These are phyloP conservation scores for Diplodia mutila DNA, from an alignment of 2,329 filamentous ascomycete species.

Conservation along the genomic window DNA sequence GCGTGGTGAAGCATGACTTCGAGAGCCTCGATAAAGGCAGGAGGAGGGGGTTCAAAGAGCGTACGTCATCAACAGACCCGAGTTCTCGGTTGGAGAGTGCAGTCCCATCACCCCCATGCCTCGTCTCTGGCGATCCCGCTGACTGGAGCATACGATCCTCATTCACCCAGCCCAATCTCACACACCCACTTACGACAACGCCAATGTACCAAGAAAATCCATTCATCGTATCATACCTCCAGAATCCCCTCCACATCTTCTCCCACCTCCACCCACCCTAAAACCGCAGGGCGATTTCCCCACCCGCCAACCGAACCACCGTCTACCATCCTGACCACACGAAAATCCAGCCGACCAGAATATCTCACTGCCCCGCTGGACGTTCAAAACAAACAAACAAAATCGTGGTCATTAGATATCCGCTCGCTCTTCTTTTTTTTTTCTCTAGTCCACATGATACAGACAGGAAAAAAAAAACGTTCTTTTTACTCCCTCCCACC, in stretches of 20 bases:
- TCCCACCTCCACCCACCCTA: background rate
- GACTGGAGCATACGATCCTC: background rate
- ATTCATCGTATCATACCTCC: slow-evolving; percentile 1
- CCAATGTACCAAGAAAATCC: background rate
- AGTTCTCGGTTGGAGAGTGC: background rate
- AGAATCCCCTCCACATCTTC: background rate
- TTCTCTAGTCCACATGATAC: slow-evolving; percentile 1
- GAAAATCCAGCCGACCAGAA: background rate
- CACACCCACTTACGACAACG: background rate
- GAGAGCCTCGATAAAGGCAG: background rate
- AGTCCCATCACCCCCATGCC: background rate
- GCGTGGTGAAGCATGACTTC: background rate
- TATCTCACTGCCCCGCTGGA: background rate
- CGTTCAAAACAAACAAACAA: background rate
- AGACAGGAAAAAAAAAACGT: background rate
- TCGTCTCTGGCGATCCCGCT: background rate
- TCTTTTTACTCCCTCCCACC: background rate
- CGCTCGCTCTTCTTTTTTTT: background rate
- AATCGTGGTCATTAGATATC: slow-evolving; percentile 13
- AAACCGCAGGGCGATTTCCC: background rate
- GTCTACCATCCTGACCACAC: background rate
- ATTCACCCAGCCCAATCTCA: background rate
- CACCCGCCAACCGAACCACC: background rate
- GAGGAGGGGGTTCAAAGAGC: too few species aligned
- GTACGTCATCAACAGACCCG: too few species aligned